A percentile compares a stretch with the other conserved stretches of the same genome.
Evolutionary conservation across 1,284 basidiomycete genomes (phyloP).

Genomic region (Naganishia sp.): DNA sequence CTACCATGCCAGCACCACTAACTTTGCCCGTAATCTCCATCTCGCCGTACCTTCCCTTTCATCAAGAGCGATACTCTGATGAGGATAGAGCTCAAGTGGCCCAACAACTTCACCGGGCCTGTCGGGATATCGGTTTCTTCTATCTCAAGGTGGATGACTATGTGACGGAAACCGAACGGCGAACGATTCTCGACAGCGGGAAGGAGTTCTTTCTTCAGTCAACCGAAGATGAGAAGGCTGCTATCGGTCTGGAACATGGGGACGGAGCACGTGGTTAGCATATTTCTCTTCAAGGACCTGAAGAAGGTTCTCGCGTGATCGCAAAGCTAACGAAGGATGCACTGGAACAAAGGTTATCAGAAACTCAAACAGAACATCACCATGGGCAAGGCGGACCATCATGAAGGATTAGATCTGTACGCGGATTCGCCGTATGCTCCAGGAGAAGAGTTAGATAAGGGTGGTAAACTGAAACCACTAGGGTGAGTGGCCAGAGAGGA

Average conservation of each 20-base stretch:
- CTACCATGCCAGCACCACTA: slow-evolving; percentile 17
- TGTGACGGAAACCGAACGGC: slow-evolving; percentile 62
- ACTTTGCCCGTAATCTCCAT: slow-evolving; percentile 51
- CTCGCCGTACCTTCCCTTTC: slow-evolving; percentile 41
- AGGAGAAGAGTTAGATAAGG: neutral
- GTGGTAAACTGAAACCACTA: slow-evolving; percentile 5
- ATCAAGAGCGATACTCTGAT: slow-evolving; percentile 9
- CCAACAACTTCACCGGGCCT: slow-evolving; percentile 68
- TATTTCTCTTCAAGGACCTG: neutral
- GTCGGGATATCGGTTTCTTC: slow-evolving; percentile 78
- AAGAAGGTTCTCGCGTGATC: neutral
- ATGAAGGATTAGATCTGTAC: slow-evolving; percentile 81
- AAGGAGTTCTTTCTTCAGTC: slow-evolving; percentile 70
- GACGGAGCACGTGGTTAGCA: slow-evolving; percentile 71
- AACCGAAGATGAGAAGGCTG: slow-evolving; percentile 68
- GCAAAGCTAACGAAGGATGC: slow-evolving; percentile 14
- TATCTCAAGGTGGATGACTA: slow-evolving; percentile 71
- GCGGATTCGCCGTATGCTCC: slow-evolving; percentile 56
- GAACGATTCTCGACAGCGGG: slow-evolving; percentile 65
- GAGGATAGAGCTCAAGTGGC: slow-evolving; percentile 57
- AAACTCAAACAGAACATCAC: slow-evolving; percentile 76
- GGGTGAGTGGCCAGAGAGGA: neutral
- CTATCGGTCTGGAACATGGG: slow-evolving; percentile 64
- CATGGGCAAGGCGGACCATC: slow-evolving; percentile 76
- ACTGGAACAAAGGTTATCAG: slow-evolving; percentile 46